Evolutionary conservation across 2,329 filamentous ascomycete genomes (phyloP).

Genomic region (Achaetomium macrosporum): DNA sequence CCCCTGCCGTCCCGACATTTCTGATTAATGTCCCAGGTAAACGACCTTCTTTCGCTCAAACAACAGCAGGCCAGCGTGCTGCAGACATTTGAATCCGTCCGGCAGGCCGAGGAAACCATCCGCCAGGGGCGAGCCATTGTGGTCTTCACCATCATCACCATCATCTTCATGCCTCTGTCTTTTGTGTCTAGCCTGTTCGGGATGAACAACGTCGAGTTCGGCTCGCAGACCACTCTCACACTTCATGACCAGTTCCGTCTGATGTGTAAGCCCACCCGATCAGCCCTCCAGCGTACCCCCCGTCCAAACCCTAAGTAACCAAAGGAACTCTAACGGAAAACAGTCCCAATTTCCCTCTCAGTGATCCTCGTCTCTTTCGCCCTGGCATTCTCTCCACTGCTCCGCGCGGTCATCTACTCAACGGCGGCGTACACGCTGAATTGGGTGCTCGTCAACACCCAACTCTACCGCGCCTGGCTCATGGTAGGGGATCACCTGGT

Average conservation of each 20-base stretch:
- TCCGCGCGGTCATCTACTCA: conserved; percentile 1
- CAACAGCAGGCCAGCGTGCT: conserved; percentile 32
- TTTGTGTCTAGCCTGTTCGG: conserved; percentile 30
- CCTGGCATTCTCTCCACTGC: conserved; percentile 5
- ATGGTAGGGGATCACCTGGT: neutral
- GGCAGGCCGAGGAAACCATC: conserved; percentile 26
- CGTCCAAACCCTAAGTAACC: neutral
- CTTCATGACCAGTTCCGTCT: conserved; percentile 17
- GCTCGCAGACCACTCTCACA: conserved; percentile 11
- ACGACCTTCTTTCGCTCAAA: conserved; percentile 27
- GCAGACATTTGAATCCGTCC: conserved; percentile 27
- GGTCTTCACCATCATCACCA: conserved; percentile 31
- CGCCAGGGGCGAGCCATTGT: conserved; percentile 30
- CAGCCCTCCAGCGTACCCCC: neutral
- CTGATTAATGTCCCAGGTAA: conserved; percentile 12
- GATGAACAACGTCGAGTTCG: conserved; percentile 26
- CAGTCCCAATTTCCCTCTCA: conserved; percentile 3
- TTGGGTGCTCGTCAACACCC: neutral
- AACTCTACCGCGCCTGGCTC: conserved; percentile 6
- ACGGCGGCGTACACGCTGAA: neutral
- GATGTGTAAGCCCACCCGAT: conserved; percentile 19
- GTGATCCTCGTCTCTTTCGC: conserved; percentile 5
- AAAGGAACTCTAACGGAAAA: neutral
- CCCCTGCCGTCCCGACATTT: too few relatives aligned
- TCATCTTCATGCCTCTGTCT: conserved; percentile 30